phyloP scores from a whole-genome alignment of 1,284 basidiomycete genomes.

The Schizopora paradoxa region DNA sequence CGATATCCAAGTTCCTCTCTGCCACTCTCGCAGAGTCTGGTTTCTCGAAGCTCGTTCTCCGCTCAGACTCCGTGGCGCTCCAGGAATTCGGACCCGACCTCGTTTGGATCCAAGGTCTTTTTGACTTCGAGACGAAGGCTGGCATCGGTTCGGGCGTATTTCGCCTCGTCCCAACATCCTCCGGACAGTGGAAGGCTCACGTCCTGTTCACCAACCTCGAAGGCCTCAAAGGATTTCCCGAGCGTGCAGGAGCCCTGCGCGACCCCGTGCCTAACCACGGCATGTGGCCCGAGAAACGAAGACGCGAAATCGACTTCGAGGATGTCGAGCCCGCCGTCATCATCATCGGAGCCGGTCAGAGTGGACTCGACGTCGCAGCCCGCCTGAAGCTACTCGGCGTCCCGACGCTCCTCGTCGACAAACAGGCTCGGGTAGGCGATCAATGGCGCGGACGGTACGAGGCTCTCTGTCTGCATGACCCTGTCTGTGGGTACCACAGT shows the following conservation, averaged over 20 bases:
- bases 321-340: constrained; percentile 41
- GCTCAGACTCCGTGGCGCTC: constrained; percentile 32
- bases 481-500: constrained; percentile 48
- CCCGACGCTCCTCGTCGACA: constrained; percentile 49
- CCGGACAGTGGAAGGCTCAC: constrained; percentile 52
- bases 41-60: constrained; percentile 36
- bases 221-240: constrained; percentile 45
- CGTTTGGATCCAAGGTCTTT: constrained; percentile 52
- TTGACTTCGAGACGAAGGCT: constrained; percentile 50
- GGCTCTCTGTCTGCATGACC: constrained; percentile 57
- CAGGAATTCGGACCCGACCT: constrained; percentile 49
- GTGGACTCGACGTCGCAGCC: constrained; percentile 56
- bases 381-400: constrained; percentile 51
- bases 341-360: constrained; percentile 63
- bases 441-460: constrained; percentile 58
- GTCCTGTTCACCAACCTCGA: constrained; percentile 58
- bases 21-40: constrained; percentile 39
- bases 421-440: constrained; percentile 47
- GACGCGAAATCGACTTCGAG: constrained; percentile 36
- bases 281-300: constrained; percentile 35
- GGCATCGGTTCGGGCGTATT: constrained; percentile 48
- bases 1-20: constrained; percentile 40
- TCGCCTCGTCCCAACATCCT: constrained; percentile 43
- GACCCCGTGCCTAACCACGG: constrained; percentile 37
- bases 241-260: constrained; percentile 35